Evolutionary conservation across 2,329 filamentous ascomycete genomes (phyloP).

Genomic region (Pseudopithomyces chartarum): DNA sequence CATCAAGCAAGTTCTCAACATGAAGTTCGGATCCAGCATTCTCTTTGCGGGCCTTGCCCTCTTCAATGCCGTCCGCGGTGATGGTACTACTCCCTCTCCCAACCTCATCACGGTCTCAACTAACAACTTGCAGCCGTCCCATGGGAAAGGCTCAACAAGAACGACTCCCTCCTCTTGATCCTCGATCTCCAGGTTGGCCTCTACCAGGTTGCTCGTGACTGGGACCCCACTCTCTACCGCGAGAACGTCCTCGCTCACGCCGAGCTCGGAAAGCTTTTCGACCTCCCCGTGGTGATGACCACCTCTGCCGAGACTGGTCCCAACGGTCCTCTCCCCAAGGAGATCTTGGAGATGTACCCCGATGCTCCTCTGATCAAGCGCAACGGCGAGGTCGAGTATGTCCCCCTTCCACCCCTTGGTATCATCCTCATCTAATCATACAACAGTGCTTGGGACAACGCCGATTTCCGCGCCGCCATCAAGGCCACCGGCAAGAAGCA

Average conservation of each 20-base stretch:
- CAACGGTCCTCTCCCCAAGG: slow-evolving; percentile 72
- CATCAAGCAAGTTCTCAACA: slow-evolving; percentile 21
- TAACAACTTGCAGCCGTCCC: slow-evolving; percentile 39
- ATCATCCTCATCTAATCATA: slow-evolving; percentile 9
- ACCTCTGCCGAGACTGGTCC: slow-evolving; percentile 72
- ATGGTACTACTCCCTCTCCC: slow-evolving; percentile 24
- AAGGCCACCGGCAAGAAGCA: slow-evolving; percentile 69
- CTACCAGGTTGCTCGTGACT: slow-evolving; percentile 67
- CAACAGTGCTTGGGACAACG: slow-evolving; percentile 70
- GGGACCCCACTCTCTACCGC: slow-evolving; percentile 66
- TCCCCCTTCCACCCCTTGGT: background rate
- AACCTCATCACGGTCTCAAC: background rate
- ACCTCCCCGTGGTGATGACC: slow-evolving; percentile 71
- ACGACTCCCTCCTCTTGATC: slow-evolving; percentile 58
- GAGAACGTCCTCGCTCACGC: slow-evolving; percentile 72
- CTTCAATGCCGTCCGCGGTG: slow-evolving; percentile 34
- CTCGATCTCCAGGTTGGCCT: slow-evolving; percentile 66
- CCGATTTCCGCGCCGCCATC: slow-evolving; percentile 69
- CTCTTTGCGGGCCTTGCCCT: slow-evolving; percentile 34
- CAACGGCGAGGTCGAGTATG: slow-evolving; percentile 69
- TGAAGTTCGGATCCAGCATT: slow-evolving; percentile 38
- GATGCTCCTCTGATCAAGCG: slow-evolving; percentile 68
- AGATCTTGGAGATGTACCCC: slow-evolving; percentile 71
- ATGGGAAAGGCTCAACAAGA: slow-evolving; percentile 50
- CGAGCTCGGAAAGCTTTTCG: slow-evolving; percentile 67